phyloP scores from a whole-genome alignment of 73 alveolate genomes.

The Paraurostyla sp. region DNA sequence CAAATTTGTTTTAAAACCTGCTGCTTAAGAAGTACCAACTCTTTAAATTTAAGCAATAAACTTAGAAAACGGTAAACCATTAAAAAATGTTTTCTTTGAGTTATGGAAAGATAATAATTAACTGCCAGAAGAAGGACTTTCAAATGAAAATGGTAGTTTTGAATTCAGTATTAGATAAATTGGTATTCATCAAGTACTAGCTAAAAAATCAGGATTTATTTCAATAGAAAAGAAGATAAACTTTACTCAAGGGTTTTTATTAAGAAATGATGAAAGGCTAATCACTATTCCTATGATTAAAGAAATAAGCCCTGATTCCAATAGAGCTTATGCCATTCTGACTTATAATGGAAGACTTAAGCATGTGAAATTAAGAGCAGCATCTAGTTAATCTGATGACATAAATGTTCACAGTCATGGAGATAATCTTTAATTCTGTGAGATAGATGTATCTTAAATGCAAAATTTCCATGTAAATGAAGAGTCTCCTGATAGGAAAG shows the following conservation, averaged over 20 bases:
- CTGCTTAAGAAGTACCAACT: not conserved
- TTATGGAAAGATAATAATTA: conserved; percentile 8
- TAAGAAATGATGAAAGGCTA: not conserved
- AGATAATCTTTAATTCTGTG: not conserved
- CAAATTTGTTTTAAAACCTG: conserved; percentile 10
- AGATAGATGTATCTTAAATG: conserved; percentile 26
- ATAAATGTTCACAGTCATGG: not conserved
- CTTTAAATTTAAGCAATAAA: conserved; percentile 1
- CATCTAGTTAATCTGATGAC: not conserved
- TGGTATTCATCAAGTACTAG: not conserved
- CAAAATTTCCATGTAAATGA: not conserved
- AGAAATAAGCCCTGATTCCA: not conserved
- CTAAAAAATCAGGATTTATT: conserved; percentile 27
- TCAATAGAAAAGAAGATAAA: not conserved
- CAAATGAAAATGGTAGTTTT: conserved; percentile 16
- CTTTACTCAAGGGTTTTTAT: conserved; percentile 6
- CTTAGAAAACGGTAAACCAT: not conserved
- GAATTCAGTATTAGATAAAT: conserved; percentile 1
- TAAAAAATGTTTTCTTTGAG: not conserved
- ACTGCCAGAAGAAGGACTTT: conserved; percentile 38
- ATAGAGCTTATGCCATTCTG: conserved; percentile 2
- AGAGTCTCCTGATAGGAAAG: conserved; percentile 13
- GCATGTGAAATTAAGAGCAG: not conserved
- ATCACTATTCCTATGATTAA: conserved; percentile 37
- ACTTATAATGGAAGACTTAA: conserved; percentile 14